Percentiles rank a stretch among this genome's conserved stretches.
These are phyloP conservation scores for Exophiala bonariae DNA, from an alignment of 2,329 filamentous ascomycete species.

Conservation along the genomic window DNA sequence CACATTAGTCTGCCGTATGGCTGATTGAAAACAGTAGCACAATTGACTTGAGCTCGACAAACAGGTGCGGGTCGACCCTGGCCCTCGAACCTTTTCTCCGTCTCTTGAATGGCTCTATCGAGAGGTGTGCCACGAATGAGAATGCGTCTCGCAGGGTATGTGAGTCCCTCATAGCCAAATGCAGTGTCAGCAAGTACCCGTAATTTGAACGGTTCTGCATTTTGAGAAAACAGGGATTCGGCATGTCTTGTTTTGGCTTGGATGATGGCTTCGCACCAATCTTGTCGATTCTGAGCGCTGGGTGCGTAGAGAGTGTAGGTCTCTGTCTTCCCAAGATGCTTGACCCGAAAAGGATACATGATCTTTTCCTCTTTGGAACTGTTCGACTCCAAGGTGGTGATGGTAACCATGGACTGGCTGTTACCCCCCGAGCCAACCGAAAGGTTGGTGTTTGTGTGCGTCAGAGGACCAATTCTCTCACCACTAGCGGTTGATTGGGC, in stretches of 20 bases:
- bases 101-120: conserved; percentile 83
- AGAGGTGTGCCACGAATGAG: conserved; percentile 88
- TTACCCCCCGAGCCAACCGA: conserved; percentile 62
- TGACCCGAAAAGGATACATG: conserved; percentile 91
- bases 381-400: conserved; percentile 48
- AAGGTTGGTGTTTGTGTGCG: conserved; percentile 67
- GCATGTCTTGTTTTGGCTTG: conserved; percentile 94
- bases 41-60: conserved; percentile 85
- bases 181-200: conserved; percentile 89
- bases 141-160: conserved; percentile 54
- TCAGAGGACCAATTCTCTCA: conserved; percentile 46
- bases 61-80: conserved; percentile 71
- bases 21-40: conserved; percentile 81
- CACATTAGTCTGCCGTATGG: conserved; percentile 83
- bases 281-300: conserved; percentile 69
- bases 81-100: conserved; percentile 70
- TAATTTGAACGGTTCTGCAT: conserved; percentile 91
- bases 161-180: conserved; percentile 73
- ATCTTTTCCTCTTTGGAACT: conserved; percentile 72
- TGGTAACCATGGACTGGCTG: conserved; percentile 47
- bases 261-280: conserved; percentile 93
- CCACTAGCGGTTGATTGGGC: conserved; percentile 55
- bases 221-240: conserved; percentile 82
- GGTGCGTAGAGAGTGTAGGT: conserved; percentile 88
- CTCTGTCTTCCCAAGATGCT: conserved; percentile 85